Evolutionary conservation across 805 yeast species (phyloP), one percentile per base, ranked within the genome.

Genomic region (Candida stauntonica): DNA sequence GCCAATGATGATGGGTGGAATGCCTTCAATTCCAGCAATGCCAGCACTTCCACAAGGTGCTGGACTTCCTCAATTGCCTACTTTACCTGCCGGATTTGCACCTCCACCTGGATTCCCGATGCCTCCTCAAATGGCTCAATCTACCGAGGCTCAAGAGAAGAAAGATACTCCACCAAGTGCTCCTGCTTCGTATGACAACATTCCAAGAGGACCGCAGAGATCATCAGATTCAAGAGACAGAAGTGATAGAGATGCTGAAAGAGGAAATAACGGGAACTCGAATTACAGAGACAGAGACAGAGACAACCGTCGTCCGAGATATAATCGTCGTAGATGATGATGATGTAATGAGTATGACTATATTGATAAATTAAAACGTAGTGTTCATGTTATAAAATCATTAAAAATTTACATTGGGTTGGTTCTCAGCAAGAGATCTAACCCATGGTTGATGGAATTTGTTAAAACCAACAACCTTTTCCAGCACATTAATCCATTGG

Each of bases 361-460:
- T n/a, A n/a, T n/a, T n/a, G n/a, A n/a, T n/a, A n/a, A n/a, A n/a
- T n/a, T n/a, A n/a, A n/a, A n/a, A n/a, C n/a, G n/a, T n/a, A n/a
- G n/a, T n/a, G n/a, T n/a, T n/a, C n/a, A n/a, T n/a, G n/a, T n/a
- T n/a, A n/a, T n/a, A n/a, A n/a, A n/a, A n/a, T n/a, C n/a, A n/a
- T n/a, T n/a, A n/a, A n/a, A n/a, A n/a, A n/a, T n/a, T n/a, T n/a
- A n/a, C n/a, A n/a, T n/a, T n/a, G n/a, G n/a, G n/a, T n/a, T n/a
- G n/a, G 28, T 39, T 45, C 23, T 55, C 52, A 16, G 50, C 36
- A 16, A 75, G 65, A 36, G 66, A 42, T 45, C 69, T 72, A 13
- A 78, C 79, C 85, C 85, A 79, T 2, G 73, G 81, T 45, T 78
- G 77, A 37, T 81, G 75, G 52, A 74, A 72, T 47, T 64, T 67